Evolutionary conservation across 805 yeast genomes (phyloP).

Genomic region (Ogataea zsoltii): DNA sequence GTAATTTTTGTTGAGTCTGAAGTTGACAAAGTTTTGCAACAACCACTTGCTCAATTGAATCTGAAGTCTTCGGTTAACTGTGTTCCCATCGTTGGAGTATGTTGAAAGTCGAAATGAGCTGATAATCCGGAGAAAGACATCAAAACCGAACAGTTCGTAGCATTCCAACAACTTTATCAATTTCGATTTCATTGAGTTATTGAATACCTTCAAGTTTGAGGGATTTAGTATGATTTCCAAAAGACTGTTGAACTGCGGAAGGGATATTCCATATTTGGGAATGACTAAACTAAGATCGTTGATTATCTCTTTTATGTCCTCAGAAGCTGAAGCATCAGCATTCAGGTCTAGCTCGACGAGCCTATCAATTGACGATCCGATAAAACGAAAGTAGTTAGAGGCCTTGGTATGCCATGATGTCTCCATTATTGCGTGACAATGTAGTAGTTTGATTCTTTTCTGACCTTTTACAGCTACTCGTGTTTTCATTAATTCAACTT

Average conservation of each 20-base stretch:
- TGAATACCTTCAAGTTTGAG: constrained; percentile 15
- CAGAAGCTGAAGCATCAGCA: background rate
- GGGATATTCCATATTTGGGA: constrained; percentile 27
- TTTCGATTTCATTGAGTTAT: constrained; percentile 14
- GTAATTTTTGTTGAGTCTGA: constrained; percentile 21
- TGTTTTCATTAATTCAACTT: background rate
- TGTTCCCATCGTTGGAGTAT: constrained; percentile 22
- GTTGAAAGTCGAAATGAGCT: constrained; percentile 24
- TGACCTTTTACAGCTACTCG: no score
- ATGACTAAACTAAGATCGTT: constrained; percentile 23
- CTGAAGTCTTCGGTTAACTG: constrained; percentile 22
- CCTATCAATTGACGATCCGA: constrained; percentile 9
- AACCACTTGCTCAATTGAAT: constrained; percentile 22
- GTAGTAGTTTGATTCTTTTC: no score
- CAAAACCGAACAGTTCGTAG: constrained; percentile 26
- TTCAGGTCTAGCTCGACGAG: background rate
- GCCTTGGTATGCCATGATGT: constrained; percentile 5
- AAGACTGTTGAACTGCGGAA: constrained; percentile 18
- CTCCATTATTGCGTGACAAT: background rate
- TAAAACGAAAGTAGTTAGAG: constrained; percentile 13
- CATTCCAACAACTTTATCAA: constrained; percentile 19
- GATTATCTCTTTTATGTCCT: constrained; percentile 12
- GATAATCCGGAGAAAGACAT: constrained; percentile 22
- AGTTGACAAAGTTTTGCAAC: constrained; percentile 22
- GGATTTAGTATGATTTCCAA: constrained; percentile 23